Evolutionary conservation across 345 rosid genomes (phyloP).

Genomic region (Anastatica hierochuntica): DNA sequence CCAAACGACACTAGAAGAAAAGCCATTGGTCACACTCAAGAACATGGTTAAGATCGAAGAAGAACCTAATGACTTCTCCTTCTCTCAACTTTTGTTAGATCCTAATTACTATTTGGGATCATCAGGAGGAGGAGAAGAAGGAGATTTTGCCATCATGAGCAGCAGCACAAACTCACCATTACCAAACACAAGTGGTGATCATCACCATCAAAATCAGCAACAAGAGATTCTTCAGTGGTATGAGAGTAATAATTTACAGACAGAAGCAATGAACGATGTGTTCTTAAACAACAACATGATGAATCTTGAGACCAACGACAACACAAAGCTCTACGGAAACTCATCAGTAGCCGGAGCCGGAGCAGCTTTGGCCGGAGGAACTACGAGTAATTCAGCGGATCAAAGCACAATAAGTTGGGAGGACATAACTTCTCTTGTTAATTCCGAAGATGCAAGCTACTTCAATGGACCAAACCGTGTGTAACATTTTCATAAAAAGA

Average conservation of each 20-base stretch:
- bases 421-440: slow-evolving; percentile 35
- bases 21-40: slow-evolving; percentile 21
- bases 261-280: slow-evolving; percentile 21
- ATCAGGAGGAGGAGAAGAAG: too few relatives aligned
- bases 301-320: slow-evolving; percentile 20
- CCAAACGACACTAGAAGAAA: too few relatives aligned
- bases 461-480: slow-evolving; percentile 26
- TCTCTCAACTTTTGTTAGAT: slow-evolving; percentile 26
- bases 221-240: slow-evolving; percentile 33
- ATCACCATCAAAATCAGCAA: slow-evolving; percentile 13
- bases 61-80: slow-evolving; percentile 27
- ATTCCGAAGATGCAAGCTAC: slow-evolving; percentile 40
- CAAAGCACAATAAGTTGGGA: slow-evolving; percentile 48
- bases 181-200: slow-evolving; percentile 8
- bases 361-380: too few relatives aligned
- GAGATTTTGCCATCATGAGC: slow-evolving; percentile 18
- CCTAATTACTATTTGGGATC: slow-evolving; percentile 19
- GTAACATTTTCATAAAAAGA: slow-evolving; percentile 20
- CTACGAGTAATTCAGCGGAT: slow-evolving; percentile 41
- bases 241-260: slow-evolving; percentile 20
- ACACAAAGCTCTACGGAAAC: slow-evolving; percentile 13
- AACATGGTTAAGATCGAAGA: slow-evolving; percentile 25
- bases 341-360: too few relatives aligned
- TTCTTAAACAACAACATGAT: slow-evolving; percentile 14
- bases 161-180: slow-evolving; percentile 24